Evolutionary conservation across 331 rosid species (phyloP).

Genomic region (Cydonia oblonga): DNA sequence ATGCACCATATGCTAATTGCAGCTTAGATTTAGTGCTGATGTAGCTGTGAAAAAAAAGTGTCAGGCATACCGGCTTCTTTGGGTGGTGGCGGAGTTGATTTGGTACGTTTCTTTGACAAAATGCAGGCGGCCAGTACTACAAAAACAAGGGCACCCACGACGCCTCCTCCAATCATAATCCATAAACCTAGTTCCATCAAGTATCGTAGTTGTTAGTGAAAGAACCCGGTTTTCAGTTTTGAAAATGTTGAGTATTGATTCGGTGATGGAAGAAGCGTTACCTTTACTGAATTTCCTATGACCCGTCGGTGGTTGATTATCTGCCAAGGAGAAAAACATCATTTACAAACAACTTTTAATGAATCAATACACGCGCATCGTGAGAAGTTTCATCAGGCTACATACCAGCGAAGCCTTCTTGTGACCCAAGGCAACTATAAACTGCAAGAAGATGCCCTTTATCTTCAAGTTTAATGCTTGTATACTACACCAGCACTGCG

Average conservation of each 20-base stretch:
- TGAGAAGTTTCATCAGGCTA: background rate
- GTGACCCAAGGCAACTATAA: slow-evolving; percentile 26
- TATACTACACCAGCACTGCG: slow-evolving; percentile 24
- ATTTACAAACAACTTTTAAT: background rate
- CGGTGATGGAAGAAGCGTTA: slow-evolving; percentile 13
- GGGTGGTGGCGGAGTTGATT: slow-evolving; percentile 6
- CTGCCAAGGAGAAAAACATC: background rate
- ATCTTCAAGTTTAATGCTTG: slow-evolving; percentile 12
- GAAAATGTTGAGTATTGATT: background rate
- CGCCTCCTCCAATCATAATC: slow-evolving; percentile 22
- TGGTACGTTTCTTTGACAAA: slow-evolving; percentile 4
- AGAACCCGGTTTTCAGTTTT: background rate
- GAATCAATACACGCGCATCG: background rate
- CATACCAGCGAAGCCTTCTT: slow-evolving; percentile 1
- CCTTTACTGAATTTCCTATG: slow-evolving; percentile 6
- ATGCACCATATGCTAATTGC: background rate
- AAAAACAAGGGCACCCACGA: slow-evolving; percentile 5
- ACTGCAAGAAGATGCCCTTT: background rate
- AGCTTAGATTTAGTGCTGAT: background rate
- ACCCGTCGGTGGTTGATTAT: background rate
- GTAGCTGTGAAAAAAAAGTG: background rate
- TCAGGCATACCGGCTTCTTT: slow-evolving; percentile 16
- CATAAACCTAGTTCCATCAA: slow-evolving; percentile 19
- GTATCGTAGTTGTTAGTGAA: background rate
- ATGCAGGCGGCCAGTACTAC: slow-evolving; percentile 3